Evolutionary conservation across 176 grass and related monocot genomes (phyloP), one percentile per base, ranked within the genome.

Genomic region (Otatea glauca): DNA sequence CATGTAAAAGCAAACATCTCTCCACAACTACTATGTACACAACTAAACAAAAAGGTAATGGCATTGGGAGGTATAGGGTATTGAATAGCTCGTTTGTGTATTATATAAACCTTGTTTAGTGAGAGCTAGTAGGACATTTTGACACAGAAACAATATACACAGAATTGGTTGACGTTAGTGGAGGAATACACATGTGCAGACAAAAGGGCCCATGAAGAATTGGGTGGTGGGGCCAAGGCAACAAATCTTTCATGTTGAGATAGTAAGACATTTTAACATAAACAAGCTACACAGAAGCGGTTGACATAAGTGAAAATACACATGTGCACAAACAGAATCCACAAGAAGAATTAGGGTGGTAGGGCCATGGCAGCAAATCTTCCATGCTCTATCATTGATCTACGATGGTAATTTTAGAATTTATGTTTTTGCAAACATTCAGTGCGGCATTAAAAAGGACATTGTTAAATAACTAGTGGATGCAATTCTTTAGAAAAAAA

Each of bases 31-130:
- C 55, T 61, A n/a, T 38, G 0, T 21, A 37, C 25, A 86, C 25
- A 86, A 74, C 3, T 54, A 27, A 29, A 54, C 17, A 80, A 54
- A 80, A 32, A 6, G 74, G 23, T 81, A 58, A 56, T 37, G 21
- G 21, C 48, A 55, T 81, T 20, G 39, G 8, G 11, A 70, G 34
- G 34, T 49, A 70, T 16, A 24, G 10, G 4, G 12, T 68, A 65
- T 37, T 63, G 6, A 72, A 83, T 48, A 38, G 41, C 48, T 69
- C 10, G 12, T 8, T 34, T 38, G 12, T 25, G 21, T 65, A 5
- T 53, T 64, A 51, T 38, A 20, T 24, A 53, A 81, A 68, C 65
- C 48, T 38, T 55, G 21, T 55, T 68, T 12, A 51, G 14, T 39
- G 14, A 42, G 37, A 77, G 34, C 38, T 12, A 75, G 49, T 59